phyloP scores from a whole-genome alignment of 352 stramenopile genomes.

The Phytophthora syringae region DNA sequence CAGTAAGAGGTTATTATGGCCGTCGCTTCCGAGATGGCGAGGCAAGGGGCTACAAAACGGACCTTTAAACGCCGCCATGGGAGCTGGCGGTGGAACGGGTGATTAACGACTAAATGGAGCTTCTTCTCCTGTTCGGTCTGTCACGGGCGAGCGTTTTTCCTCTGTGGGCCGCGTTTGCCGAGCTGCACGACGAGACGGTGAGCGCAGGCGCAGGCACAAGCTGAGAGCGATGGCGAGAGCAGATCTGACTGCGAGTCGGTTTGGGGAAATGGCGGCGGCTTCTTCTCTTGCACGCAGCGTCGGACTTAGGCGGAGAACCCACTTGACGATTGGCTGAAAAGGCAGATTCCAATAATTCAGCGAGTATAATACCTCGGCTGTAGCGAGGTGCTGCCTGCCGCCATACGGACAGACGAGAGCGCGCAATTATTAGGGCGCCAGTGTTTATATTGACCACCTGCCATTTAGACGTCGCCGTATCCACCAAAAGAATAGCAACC shows the following conservation, averaged over 20 bases:
- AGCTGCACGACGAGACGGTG: conserved; percentile 23
- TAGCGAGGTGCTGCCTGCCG: too few species aligned
- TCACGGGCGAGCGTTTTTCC: conserved; percentile 5
- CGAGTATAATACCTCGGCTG: too few species aligned
- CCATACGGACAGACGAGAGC: not conserved
- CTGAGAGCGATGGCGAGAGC: conserved; percentile 16
- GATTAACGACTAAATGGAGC: not conserved
- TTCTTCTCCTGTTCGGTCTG: not conserved
- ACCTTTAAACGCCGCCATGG: conserved; percentile 86
- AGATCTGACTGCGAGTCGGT: conserved; percentile 21
- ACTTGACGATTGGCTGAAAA: conserved; percentile 30
- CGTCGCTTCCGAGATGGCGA: too few species aligned
- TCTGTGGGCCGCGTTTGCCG: conserved; percentile 17
- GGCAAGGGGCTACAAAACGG: too few species aligned
- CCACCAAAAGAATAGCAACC: conserved; percentile 3
- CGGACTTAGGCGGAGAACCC: conserved; percentile 12
- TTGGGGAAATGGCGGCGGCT: conserved; percentile 3
- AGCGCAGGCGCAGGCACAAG: conserved; percentile 17
- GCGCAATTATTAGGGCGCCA: too few species aligned
- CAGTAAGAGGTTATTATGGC: too few species aligned
- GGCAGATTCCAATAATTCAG: too few species aligned
- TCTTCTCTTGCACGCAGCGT: conserved; percentile 18
- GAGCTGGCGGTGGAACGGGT: not conserved
- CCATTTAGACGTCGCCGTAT: not conserved
- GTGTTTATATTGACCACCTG: not conserved